Conservation (phyloP, 306 rosid species). For the Gynostemma pentaphyllum region DNA sequence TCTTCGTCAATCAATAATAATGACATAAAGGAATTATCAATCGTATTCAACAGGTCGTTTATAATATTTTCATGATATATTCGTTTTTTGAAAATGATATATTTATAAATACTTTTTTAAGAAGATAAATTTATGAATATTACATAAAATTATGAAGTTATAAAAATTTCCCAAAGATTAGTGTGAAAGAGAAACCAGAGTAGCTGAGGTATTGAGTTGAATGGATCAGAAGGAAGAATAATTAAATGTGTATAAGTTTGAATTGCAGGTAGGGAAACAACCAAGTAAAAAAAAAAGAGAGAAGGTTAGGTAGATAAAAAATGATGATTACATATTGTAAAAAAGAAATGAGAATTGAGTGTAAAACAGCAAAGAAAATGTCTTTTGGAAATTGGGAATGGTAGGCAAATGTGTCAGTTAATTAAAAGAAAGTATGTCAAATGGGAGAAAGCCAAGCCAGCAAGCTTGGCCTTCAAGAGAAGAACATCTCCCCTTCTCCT, state of each 20-base stretch:
- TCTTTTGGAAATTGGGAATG: conserved; percentile 53
- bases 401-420: conserved; percentile 96
- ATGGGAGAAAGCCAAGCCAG: conserved; percentile 40
- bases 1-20: too few species aligned
- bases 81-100: too few species aligned
- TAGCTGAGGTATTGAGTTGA: neutral
- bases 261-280: neutral
- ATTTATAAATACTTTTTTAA: too few species aligned
- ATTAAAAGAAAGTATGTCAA: conserved; percentile 25
- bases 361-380: conserved; percentile 69
- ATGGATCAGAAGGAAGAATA: neutral
- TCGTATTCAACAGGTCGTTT: too few species aligned
- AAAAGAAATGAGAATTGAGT: conserved; percentile 53
- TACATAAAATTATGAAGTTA: too few species aligned
- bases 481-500: conserved; percentile 45
- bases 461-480: conserved; percentile 91
- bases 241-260: too few species aligned
- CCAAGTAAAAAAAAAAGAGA: conserved; percentile 19
- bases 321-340: conserved; percentile 21
- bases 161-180: too few species aligned
- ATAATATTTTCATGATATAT: too few species aligned
- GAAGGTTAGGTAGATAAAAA: conserved; percentile 53
- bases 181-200: too few species aligned
- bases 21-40: too few species aligned
- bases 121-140: too few species aligned